These are phyloP conservation scores for Trichoderma gamsii DNA, from an alignment of 495 filamentous ascomycete species.

Conservation along the genomic window DNA sequence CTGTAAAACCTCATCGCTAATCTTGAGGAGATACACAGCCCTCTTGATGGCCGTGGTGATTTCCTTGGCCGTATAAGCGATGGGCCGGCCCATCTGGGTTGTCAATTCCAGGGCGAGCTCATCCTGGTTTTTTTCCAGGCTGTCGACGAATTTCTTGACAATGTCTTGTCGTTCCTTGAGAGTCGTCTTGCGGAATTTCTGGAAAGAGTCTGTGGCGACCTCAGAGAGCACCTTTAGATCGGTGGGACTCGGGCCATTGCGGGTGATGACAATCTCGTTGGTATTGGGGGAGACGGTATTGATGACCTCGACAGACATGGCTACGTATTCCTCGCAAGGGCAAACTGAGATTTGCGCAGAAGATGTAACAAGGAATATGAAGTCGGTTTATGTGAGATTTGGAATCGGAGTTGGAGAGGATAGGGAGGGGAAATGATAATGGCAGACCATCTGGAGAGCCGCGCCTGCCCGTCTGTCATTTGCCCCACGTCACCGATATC, in stretches of 20 bases:
- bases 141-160: slow-evolving; percentile 64
- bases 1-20: slow-evolving; percentile 63
- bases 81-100: slow-evolving; percentile 91
- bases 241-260: slow-evolving; percentile 59
- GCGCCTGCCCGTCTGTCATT: slow-evolving; percentile 1
- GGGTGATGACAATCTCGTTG: slow-evolving; percentile 66
- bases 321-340: slow-evolving; percentile 21
- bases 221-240: slow-evolving; percentile 62
- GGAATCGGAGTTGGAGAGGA: not conserved
- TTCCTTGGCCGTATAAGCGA: slow-evolving; percentile 75
- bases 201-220: slow-evolving; percentile 64
- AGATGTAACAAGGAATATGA: not conserved
- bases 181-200: slow-evolving; percentile 57
- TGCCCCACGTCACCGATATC: slow-evolving; percentile 16
- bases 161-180: slow-evolving; percentile 67
- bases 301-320: slow-evolving; percentile 73
- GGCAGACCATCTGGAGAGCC: not conserved
- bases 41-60: slow-evolving; percentile 74
- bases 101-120: slow-evolving; percentile 77
- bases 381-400: not conserved
- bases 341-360: not conserved
- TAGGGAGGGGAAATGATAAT: slow-evolving; percentile 3
- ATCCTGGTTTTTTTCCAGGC: slow-evolving; percentile 66
- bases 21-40: slow-evolving; percentile 72
- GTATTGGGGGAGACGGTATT: slow-evolving; percentile 87